phyloP scores from a whole-genome alignment of 1,284 basidiomycete genomes.

The Mycosarcoma mackinlayi region DNA sequence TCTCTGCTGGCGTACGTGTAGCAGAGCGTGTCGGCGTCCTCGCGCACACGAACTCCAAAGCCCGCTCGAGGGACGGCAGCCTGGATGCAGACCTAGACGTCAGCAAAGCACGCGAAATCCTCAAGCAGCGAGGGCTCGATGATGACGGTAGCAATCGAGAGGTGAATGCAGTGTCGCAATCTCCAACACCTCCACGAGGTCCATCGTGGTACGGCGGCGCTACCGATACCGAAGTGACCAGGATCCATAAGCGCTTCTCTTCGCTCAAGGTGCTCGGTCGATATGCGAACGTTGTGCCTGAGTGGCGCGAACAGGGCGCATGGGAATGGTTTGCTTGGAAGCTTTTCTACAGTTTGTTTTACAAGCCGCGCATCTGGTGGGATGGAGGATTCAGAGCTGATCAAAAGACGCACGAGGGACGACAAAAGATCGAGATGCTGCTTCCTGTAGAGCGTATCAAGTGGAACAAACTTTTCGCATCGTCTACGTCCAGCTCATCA shows the following conservation, averaged over 20 bases:
- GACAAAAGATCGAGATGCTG: conserved; percentile 39
- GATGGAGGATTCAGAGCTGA: conserved; percentile 63
- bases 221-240: conserved; percentile 64
- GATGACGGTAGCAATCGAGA: conserved; percentile 7
- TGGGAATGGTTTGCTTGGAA: conserved; percentile 63
- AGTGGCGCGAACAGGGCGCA: conserved; percentile 72
- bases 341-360: conserved; percentile 44
- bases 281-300: conserved; percentile 70
- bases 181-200: conserved; percentile 9
- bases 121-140: conserved; percentile 16
- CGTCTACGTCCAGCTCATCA: neutral
- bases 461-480: conserved; percentile 34
- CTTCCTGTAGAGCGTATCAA: conserved; percentile 54
- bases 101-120: conserved; percentile 12
- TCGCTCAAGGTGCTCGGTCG: conserved; percentile 55
- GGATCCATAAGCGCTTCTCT: conserved; percentile 68
- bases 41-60: conserved; percentile 20
- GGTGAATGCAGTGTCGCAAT: conserved; percentile 1
- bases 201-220: conserved; percentile 55
- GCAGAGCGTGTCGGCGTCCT: conserved; percentile 41
- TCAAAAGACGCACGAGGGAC: conserved; percentile 34
- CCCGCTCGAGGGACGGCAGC: neutral
- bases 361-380: conserved; percentile 56
- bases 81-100: conserved; percentile 9
- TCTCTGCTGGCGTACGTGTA: conserved; percentile 31